Evolutionary conservation across 495 filamentous ascomycete genomes (phyloP).

Genomic region (Penicillium canescens): DNA sequence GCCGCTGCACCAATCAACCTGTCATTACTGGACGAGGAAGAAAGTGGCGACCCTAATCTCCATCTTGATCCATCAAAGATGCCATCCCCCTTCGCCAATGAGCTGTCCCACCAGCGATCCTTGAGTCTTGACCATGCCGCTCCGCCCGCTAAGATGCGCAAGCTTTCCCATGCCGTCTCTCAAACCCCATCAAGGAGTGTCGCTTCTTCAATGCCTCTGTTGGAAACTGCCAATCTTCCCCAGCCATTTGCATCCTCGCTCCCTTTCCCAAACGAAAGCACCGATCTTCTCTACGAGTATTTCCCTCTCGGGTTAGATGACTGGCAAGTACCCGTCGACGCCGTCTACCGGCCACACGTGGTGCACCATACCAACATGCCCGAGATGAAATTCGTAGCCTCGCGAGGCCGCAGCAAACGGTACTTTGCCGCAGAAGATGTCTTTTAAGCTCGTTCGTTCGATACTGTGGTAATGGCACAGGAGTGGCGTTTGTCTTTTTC

Average conservation of each 20-base stretch:
- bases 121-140: constrained; percentile 28
- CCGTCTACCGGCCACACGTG: constrained; percentile 88
- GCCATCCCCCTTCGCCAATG: constrained; percentile 25
- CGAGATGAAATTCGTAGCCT: constrained; percentile 71
- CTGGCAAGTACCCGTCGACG: constrained; percentile 90
- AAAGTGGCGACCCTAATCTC: constrained; percentile 21
- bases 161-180: constrained; percentile 36
- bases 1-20: constrained; percentile 65
- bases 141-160: constrained; percentile 46
- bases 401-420: constrained; percentile 71
- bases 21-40: constrained; percentile 75
- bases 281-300: constrained; percentile 86
- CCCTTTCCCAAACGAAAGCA: constrained; percentile 67
- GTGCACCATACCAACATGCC: constrained; percentile 85
- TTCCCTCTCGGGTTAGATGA: constrained; percentile 87
- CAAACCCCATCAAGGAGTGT: constrained; percentile 33
- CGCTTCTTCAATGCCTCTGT: constrained; percentile 35
- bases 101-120: constrained; percentile 25
- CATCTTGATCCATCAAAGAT: constrained; percentile 24
- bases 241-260: constrained; percentile 40
- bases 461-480: constrained; percentile 5
- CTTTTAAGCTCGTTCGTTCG: constrained; percentile 24
- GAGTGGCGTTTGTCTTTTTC: constrained; percentile 9
- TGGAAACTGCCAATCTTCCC: constrained; percentile 40
- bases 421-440: constrained; percentile 75